These are phyloP conservation scores for Mycena amicta DNA, from an alignment of 768 basidiomycete species.

Conservation along the genomic window DNA sequence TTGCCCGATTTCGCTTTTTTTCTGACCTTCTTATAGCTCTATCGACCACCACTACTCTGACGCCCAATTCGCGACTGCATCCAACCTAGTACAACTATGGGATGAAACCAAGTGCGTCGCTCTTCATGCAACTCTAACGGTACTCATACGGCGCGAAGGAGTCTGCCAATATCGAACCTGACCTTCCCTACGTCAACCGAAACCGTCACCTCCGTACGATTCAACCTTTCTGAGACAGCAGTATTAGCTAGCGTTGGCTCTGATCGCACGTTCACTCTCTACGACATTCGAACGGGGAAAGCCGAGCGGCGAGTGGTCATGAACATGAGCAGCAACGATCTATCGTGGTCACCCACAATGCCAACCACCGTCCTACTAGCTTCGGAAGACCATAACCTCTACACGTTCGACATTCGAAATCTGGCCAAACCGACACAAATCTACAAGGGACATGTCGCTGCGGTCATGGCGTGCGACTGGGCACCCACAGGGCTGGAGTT, in stretches of 20 bases:
- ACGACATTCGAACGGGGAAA: slow-evolving; percentile 96
- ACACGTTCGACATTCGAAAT: slow-evolving; percentile 94
- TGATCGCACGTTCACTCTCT: slow-evolving; percentile 93
- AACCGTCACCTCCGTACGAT: slow-evolving; percentile 84
- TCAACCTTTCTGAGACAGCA: slow-evolving; percentile 92
- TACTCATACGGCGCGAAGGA: slow-evolving; percentile 46
- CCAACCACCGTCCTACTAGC: slow-evolving; percentile 90
- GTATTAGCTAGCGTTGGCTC: slow-evolving; percentile 95
- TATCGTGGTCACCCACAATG: slow-evolving; percentile 95
- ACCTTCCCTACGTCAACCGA: slow-evolving; percentile 87
- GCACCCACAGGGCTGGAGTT: slow-evolving; percentile 94
- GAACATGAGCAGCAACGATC: slow-evolving; percentile 90
- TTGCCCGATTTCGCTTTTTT: slow-evolving; percentile 10
- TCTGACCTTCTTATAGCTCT: slow-evolving; percentile 50
- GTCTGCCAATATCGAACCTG: slow-evolving; percentile 82
- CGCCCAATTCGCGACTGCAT: slow-evolving; percentile 91
- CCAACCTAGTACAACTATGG: slow-evolving; percentile 94
- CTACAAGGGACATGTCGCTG: slow-evolving; percentile 96
- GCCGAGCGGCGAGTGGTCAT: slow-evolving; percentile 90
- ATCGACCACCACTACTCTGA: slow-evolving; percentile 94
- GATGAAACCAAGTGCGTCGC: slow-evolving; percentile 87
- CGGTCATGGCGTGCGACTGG: slow-evolving; percentile 98
- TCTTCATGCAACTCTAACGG: background rate
- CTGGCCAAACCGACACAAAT: slow-evolving; percentile 83
- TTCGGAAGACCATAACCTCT: slow-evolving; percentile 98